phyloP scores from a whole-genome alignment of 768 basidiomycete species.

The Suillus brevipes region DNA sequence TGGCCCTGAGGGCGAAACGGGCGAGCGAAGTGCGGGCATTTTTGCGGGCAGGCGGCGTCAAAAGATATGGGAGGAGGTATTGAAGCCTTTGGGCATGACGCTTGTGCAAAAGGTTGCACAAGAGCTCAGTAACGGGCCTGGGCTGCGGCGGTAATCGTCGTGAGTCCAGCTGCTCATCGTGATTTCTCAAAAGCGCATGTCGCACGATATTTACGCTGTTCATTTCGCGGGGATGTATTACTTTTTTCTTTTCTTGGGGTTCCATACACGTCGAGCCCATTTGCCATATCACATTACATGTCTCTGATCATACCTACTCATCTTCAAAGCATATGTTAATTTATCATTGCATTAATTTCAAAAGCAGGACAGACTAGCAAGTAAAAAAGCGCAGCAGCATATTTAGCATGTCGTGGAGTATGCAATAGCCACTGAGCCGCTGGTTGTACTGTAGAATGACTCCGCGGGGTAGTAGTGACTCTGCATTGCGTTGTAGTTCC shows the following conservation, averaged over 20 bases:
- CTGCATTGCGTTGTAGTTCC: no score
- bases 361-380: not conserved
- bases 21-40: slow-evolving; percentile 63
- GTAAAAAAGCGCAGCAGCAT: not conserved
- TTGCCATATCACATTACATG: not conserved
- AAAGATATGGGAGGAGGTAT: slow-evolving; percentile 60
- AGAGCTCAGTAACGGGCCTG: slow-evolving; percentile 74
- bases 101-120: slow-evolving; percentile 73
- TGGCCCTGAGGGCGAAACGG: slow-evolving; percentile 80
- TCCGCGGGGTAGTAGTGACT: no score
- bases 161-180: not conserved
- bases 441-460: no score
- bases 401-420: not conserved
- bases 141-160: slow-evolving; percentile 19
- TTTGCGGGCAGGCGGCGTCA: slow-evolving; percentile 66
- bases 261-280: not conserved
- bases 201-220: not conserved
- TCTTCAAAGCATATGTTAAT: not conserved
- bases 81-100: slow-evolving; percentile 66
- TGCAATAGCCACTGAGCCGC: not conserved
- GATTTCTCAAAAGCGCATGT: not conserved
- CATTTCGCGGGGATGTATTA: not conserved
- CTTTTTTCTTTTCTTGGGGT: not conserved
- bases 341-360: not conserved
- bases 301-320: not conserved